Conservation (phyloP, 805 yeast species). For the Spathaspora passalidarum region DNA sequence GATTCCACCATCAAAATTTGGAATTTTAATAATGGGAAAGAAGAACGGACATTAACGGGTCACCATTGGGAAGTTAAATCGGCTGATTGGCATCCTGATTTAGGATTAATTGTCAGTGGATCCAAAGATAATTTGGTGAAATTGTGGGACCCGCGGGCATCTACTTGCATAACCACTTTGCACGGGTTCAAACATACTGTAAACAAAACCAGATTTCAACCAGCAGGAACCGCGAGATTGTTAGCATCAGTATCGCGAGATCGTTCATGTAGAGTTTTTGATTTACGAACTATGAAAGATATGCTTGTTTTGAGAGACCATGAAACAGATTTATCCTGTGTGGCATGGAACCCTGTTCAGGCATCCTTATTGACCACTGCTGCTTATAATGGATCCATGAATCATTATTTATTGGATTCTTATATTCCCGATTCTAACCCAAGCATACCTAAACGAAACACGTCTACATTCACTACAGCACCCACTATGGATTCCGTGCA, state of each 20-base stretch:
- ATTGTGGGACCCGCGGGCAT: constrained; percentile 93
- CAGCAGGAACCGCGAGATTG: constrained; percentile 66
- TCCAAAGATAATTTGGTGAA: constrained; percentile 93
- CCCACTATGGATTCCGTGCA: constrained; percentile 45
- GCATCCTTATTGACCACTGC: constrained; percentile 78
- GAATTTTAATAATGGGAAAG: constrained; percentile 87
- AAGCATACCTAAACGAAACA: constrained; percentile 8
- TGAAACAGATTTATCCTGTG: constrained; percentile 79
- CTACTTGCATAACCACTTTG: constrained; percentile 70
- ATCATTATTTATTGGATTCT: constrained; percentile 66
- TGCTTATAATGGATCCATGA: constrained; percentile 83
- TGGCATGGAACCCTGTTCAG: constrained; percentile 93
- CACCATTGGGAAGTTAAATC: constrained; percentile 99
- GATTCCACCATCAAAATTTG: constrained; percentile 88
- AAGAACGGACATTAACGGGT: constrained; percentile 77
- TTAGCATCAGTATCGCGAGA: constrained; percentile 89
- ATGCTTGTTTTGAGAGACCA: constrained; percentile 69
- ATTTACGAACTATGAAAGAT: constrained; percentile 81
- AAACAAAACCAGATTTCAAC: constrained; percentile 82
- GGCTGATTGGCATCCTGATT: constrained; percentile 92
- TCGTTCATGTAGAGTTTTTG: constrained; percentile 83
- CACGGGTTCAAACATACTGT: constrained; percentile 95
- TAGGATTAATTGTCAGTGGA: constrained; percentile 87
- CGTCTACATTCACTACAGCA: neutral
- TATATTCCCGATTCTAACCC: constrained; percentile 34